Evolutionary conservation across 495 filamentous ascomycete genomes (phyloP).

Genomic region (Paragyromitra xinjiangensis): DNA sequence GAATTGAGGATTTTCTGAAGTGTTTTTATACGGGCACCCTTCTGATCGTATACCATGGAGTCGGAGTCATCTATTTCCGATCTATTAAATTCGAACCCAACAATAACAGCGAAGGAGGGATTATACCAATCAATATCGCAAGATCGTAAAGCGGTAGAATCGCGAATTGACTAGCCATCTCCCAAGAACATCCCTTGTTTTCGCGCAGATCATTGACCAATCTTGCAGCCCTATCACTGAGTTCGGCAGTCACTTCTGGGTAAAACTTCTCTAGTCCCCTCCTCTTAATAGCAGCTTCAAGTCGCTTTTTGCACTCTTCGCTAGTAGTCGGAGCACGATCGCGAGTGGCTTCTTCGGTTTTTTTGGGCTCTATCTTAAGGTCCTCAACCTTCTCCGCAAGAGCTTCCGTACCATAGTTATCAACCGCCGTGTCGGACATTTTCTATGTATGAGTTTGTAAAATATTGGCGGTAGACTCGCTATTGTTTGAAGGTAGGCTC

Average conservation of each 20-base stretch:
- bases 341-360: not conserved
- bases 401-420: not conserved
- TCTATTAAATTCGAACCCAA: not conserved
- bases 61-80: constrained; percentile 69
- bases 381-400: not conserved
- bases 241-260: constrained; percentile 2
- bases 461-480: not conserved
- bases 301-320: constrained; percentile 19
- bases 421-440: not conserved
- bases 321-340: not conserved
- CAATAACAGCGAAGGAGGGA: not conserved
- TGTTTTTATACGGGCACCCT: constrained; percentile 69
- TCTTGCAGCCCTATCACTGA: constrained; percentile 21
- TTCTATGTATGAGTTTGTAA: not conserved
- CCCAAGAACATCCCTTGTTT: constrained; percentile 29
- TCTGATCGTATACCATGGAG: constrained; percentile 74
- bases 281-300: constrained; percentile 1
- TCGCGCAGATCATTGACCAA: constrained; percentile 31
- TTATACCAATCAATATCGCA: constrained; percentile 61
- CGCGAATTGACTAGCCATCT: constrained; percentile 36
- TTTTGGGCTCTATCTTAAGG: not conserved
- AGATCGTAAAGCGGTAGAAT: constrained; percentile 47
- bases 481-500: not conserved
- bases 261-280: constrained; percentile 22
- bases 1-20: constrained; percentile 69